Conservation (phyloP, 208 protist species). For the Trypanosoma melophagium region DNA sequence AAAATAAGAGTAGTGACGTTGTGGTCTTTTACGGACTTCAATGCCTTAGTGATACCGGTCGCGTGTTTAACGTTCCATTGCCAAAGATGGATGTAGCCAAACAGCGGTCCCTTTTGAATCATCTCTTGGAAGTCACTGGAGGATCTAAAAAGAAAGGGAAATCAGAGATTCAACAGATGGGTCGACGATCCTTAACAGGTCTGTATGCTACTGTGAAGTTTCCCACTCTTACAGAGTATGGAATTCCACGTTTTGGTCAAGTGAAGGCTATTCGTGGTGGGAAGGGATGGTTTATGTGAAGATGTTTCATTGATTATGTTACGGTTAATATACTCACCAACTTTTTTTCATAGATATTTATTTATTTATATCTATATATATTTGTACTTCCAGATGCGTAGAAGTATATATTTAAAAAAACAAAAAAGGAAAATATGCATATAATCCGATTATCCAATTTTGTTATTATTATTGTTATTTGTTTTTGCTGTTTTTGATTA, state of each 20-base stretch:
- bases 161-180: neutral
- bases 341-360: too few species aligned
- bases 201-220: slow-evolving; percentile 87
- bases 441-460: neutral
- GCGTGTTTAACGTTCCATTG: slow-evolving; percentile 77
- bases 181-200: slow-evolving; percentile 55
- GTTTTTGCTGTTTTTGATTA: too few species aligned
- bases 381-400: too few species aligned
- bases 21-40: slow-evolving; percentile 82
- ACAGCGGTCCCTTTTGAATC: slow-evolving; percentile 62
- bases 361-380: too few species aligned
- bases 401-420: too few species aligned
- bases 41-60: slow-evolving; percentile 76
- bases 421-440: neutral
- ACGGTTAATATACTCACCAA: too few species aligned
- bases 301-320: too few species aligned
- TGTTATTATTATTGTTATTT: too few species aligned
- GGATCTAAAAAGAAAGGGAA: slow-evolving; percentile 19
- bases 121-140: slow-evolving; percentile 49
- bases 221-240: slow-evolving; percentile 75
- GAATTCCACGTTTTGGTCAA: slow-evolving; percentile 79
- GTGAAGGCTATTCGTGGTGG: slow-evolving; percentile 87
- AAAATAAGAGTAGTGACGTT: slow-evolving; percentile 14
- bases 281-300: slow-evolving; percentile 82
- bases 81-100: slow-evolving; percentile 58